Evolutionary conservation across 192 early-diverging fungal genomes (phyloP).

Genomic region (Linnemannia schmuckeri): DNA sequence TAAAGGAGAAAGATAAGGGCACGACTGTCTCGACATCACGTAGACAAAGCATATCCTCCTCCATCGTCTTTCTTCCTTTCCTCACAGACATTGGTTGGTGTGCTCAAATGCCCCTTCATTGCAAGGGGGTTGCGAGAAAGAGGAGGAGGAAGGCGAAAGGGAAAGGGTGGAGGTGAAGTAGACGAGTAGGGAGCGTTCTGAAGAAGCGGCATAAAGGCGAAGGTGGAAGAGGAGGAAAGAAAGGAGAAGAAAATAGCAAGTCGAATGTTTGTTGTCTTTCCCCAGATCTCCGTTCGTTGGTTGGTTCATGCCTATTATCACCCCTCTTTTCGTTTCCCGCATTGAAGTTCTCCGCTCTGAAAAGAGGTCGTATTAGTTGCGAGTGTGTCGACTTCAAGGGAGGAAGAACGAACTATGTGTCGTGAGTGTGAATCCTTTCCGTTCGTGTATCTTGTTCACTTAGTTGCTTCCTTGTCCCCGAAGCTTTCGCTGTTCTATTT

Average conservation of each 20-base stretch:
- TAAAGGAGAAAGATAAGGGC: neutral
- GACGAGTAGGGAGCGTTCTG: neutral
- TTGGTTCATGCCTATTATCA: neutral
- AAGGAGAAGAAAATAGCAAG: neutral
- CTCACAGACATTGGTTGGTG: neutral
- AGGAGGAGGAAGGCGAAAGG: neutral
- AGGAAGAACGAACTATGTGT: no score
- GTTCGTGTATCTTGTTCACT: no score
- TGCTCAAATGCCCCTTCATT: neutral
- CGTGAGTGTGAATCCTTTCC: no score
- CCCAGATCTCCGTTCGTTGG: constrained; percentile 1
- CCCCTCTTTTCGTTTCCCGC: neutral
- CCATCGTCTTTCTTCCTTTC: neutral
- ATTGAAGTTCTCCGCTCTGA: neutral
- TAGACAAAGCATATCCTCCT: neutral
- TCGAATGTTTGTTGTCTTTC: neutral
- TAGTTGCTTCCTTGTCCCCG: no score
- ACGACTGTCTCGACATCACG: neutral
- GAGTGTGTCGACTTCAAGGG: no score
- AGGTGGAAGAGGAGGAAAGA: neutral
- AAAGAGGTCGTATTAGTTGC: no score
- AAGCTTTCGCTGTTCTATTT: no score
- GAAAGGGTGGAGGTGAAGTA: neutral
- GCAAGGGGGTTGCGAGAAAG: constrained; percentile 9
- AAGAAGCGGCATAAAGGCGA: neutral